phyloP scores from a whole-genome alignment of 177 flowering plant genomes.

The Tripterygium wilfordii region DNA sequence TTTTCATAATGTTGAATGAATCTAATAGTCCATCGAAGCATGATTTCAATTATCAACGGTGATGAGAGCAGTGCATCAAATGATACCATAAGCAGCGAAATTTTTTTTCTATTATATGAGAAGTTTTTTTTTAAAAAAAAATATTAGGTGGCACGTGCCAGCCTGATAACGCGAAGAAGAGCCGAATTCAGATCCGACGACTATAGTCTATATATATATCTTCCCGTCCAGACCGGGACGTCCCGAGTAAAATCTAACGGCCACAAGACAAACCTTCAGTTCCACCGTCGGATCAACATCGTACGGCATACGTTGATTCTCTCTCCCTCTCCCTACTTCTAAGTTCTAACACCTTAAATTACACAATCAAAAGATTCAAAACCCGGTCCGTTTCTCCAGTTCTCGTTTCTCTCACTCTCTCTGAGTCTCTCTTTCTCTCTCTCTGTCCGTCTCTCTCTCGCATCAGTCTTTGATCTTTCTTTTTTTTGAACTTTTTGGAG shows the following conservation, averaged over 20 bases:
- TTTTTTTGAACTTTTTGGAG: too few relatives aligned
- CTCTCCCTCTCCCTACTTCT: conserved; percentile 5
- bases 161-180: conserved; percentile 23
- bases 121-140: background rate
- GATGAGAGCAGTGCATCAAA: too few relatives aligned
- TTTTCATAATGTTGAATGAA: too few relatives aligned
- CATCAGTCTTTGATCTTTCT: too few relatives aligned
- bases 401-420: conserved; percentile 14
- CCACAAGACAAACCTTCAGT: background rate
- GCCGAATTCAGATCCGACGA: conserved; percentile 44
- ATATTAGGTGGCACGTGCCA: conserved; percentile 30
- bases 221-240: conserved; percentile 31
- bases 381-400: too few relatives aligned
- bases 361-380: conserved; percentile 1
- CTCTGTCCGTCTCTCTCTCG: too few relatives aligned
- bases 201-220: conserved; percentile 23
- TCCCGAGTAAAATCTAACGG: conserved; percentile 46
- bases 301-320: conserved; percentile 35
- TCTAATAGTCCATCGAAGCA: too few relatives aligned
- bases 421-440: too few relatives aligned
- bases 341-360: conserved; percentile 13
- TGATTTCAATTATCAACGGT: too few relatives aligned
- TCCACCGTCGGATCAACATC: conserved; percentile 24
- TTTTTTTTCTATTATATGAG: too few relatives aligned
- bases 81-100: too few relatives aligned